Base-by-base conservation (phyloP, 345 rosid species). In the Carallia pectinifolia region DNA sequence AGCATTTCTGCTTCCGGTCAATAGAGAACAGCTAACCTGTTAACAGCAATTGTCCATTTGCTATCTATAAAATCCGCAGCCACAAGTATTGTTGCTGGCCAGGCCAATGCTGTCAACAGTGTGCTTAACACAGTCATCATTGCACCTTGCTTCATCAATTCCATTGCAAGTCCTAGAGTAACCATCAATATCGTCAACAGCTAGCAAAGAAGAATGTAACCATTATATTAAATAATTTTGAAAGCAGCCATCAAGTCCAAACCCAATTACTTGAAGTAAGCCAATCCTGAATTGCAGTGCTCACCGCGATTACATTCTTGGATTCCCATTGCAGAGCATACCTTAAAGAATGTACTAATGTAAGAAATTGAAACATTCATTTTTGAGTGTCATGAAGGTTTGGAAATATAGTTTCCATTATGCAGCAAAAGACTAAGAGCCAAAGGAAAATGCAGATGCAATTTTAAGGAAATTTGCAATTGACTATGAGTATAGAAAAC, bases 241-340 rank as follows among this genome's bases (percentile, higher is more conserved):
- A 61, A 33, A 66, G 67, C 36, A 74, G 65, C 55, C 8, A 73
- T 61, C 65, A 68, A 64, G 56, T 61, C 13, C 44, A 84, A 83
- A 76, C 58, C 62, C 62, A 74, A 79, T 87, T 93, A 93, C 98
- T 87, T 86, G 97, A 95, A 71, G 97, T 92, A 75, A 95, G 90
- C 97, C 96, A 95, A 80, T 95, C 99, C 81, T 87, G 96, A 84
- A 95, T 89, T 23, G 97, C 92, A 62, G 97, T 90, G 91, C 99
- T 95, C 79, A 95, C 89, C 74, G 92, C 92, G 70, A 92, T 85
- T 69, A 95, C 85, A 80, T 89, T 87, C 80, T 85, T 81, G 38
- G 97, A 87, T 81, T 95, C 99, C 97, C 99, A 92, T 81, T 87
- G 95, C 76, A 92, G 81, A 8, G 79, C 92, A 81, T 90, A 90